These are phyloP conservation scores for Eucalyptus fibrosa DNA, from an alignment of 345 rosid genomes.

Conservation along the genomic window DNA sequence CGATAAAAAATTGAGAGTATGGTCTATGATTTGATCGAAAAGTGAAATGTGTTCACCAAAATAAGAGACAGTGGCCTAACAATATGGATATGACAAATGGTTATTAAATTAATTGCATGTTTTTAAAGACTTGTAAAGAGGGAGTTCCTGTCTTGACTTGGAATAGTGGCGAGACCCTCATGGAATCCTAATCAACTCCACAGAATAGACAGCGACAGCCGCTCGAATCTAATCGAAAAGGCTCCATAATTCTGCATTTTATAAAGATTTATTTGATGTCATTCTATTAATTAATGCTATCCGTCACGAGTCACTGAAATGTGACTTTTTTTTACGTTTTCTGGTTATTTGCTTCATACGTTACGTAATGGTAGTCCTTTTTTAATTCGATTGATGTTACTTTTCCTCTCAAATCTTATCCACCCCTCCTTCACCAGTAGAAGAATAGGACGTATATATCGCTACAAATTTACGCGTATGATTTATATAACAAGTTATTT, in stretches of 20 bases:
- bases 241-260: background rate
- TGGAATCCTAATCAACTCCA: background rate
- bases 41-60: background rate
- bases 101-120: no score
- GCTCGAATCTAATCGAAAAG: background rate
- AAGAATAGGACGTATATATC: background rate
- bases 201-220: background rate
- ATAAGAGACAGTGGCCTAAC: background rate
- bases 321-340: background rate
- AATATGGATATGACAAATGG: background rate
- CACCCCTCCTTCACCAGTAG: background rate
- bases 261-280: background rate
- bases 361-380: no score
- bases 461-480: background rate
- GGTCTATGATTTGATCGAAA: background rate
- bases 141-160: background rate
- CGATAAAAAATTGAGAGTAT: background rate
- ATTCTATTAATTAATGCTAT: no score
- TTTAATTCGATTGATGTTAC: background rate
- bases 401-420: background rate
- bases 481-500: background rate
- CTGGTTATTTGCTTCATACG: background rate
- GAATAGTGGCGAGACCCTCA: background rate
- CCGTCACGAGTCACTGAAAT: background rate
- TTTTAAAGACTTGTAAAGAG: background rate